Evolutionary conservation across 106 monocot genomes (phyloP).

Genomic region (Acorus gramineus): DNA sequence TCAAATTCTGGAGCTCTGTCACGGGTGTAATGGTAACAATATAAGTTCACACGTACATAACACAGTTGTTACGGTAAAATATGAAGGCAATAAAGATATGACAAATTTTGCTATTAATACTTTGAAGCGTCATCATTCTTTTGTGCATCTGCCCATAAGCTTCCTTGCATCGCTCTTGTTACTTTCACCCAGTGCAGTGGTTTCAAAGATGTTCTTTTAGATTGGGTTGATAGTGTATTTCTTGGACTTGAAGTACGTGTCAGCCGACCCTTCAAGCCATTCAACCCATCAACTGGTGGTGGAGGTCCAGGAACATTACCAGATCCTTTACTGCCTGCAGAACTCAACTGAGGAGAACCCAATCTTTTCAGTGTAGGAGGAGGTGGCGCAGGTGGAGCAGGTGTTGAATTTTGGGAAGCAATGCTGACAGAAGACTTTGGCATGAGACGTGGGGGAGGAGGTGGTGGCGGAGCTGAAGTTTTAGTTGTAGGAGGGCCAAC

Average conservation of each 20-base stretch:
- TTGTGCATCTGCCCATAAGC: conserved; percentile 89
- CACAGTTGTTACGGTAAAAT: conserved; percentile 4
- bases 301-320: conserved; percentile 13
- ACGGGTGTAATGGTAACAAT: conserved; percentile 12
- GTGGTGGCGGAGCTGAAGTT: conserved; percentile 36
- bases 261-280: conserved; percentile 24
- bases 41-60: conserved; percentile 1
- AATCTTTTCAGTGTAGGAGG: conserved; percentile 23
- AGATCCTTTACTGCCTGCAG: conserved; percentile 10
- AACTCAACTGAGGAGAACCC: neutral
- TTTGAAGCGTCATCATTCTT: conserved; percentile 61
- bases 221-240: conserved; percentile 22
- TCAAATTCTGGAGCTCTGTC: conserved; percentile 88
- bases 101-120: conserved; percentile 13
- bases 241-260: conserved; percentile 17
- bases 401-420: conserved; percentile 9
- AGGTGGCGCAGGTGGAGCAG: conserved; percentile 36
- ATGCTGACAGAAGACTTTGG: conserved; percentile 8
- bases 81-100: conserved; percentile 6
- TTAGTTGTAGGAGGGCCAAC: conserved; percentile 1
- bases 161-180: conserved; percentile 95
- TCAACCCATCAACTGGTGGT: conserved; percentile 29
- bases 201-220: conserved; percentile 66
- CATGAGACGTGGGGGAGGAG: conserved; percentile 22
- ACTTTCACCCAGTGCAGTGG: conserved; percentile 97